Evolutionary conservation across 257 asterid genomes (phyloP), one percentile per base, ranked within the genome.

Genomic region (Leonotis leonurus): DNA sequence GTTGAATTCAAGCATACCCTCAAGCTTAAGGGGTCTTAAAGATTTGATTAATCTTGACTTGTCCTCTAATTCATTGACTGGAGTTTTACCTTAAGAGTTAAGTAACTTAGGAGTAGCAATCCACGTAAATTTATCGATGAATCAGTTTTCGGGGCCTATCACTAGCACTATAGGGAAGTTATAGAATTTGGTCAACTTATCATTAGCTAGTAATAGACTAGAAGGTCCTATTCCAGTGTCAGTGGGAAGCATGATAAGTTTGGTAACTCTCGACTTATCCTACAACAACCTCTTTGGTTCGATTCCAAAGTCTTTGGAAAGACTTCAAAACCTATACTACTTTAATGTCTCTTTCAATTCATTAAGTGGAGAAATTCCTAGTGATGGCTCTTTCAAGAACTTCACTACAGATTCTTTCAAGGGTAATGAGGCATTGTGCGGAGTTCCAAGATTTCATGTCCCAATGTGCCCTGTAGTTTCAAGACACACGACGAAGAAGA

Each of bases 311-410:
- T 56, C 77, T 0, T 45, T 77, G 8, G 72, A 62, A 39, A 27
- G 39, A 3, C 74, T 77, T 13, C 1, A 8, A 5, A 21, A 16
- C 44, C 73, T 77, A 30, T 6, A 25, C 6, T 32, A 24, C 3
- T 73, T 77, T 33, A 60, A 77, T 18, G 76, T 69, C 60, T 73
- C 52, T 18, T 6, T 5, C 27, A 45, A 20, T 6, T 18, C 0
- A 45, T 20, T 45, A 27, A 27, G 20, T 53, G 82, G 78, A 40
- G 72, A 54, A 62, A 73, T 77, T 45, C 82, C 82, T 0, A 29
- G 6, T 7, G 61, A 67, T 3, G 73, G 82, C 0, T 24, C 12
- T 6, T 77, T 77, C 26, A 18, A 3, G 9, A 70, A 69, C 70
- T 64, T 77, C 39, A 73, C 72, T 18, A 72, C 65, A 18, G 37